Evolutionary conservation across 805 yeast genomes (phyloP), one percentile per base, ranked within the genome.

Genomic region (Wickerhamiella kurtzmanii): DNA sequence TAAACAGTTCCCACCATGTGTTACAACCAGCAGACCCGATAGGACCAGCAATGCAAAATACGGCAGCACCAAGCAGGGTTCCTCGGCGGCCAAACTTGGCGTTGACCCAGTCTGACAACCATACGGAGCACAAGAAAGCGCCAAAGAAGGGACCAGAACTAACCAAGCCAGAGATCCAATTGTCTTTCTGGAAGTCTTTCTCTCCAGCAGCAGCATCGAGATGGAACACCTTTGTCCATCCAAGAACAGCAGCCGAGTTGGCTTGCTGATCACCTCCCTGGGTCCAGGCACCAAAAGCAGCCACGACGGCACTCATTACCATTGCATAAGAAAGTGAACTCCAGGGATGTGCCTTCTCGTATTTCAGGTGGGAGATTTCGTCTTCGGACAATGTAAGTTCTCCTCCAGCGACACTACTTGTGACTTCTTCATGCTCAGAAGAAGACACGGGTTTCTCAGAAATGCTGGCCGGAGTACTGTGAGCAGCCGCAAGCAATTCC

Each of bases 191-290:
- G 45, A 60, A 59, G 42, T 55, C 60, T 50, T 53, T 53, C 13
- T 45, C 49, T 1, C 44, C 42, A 3, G 44, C 39, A 25, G 53
- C 54, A 4, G 48, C 48, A 35, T 50, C 44, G 43, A 51, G 37
- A 74, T 65, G 1, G 72, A 77, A 70, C 32, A 66, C 67, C 17
- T 54, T 50, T 8, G 77, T 75, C 54, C 69, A 76, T 51, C 71
- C 74, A 20, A 78, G 59, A 43, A 73, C 75, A 19, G 85, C 85
- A 35, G 85, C 86, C 52, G 79, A 78, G 49, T 77, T 66, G 8
- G 78, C 84, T 4, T 83, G 73, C 59, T 80, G 82, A 60, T 80
- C 86, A 82, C 77, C 77, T 45, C 86, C 86, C 58, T 79, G 82
- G 3, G 81, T 78, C 3, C 82, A 80, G 16, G 76, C 76, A 43